Percentiles rank a stretch among this genome's conserved stretches.
Conservation (phyloP, 2,329 filamentous ascomycete genomes). For the Zarea fungicola region DNA sequence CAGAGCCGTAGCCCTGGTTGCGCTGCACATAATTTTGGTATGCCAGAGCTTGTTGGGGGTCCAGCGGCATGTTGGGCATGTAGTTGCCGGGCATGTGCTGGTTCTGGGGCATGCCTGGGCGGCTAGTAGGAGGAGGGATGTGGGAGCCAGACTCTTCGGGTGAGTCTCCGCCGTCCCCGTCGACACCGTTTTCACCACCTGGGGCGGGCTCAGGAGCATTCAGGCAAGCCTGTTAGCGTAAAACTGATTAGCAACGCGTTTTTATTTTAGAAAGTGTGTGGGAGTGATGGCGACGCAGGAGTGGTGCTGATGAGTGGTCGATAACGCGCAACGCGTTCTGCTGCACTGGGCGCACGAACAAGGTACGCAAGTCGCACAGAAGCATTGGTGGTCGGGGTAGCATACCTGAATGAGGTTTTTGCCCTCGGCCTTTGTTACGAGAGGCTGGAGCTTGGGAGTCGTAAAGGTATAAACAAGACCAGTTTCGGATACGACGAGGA, state of each 20-base stretch:
- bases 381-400: constrained; percentile 5
- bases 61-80: constrained; percentile 61
- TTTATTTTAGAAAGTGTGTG: too few species aligned
- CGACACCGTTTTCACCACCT: constrained; percentile 75
- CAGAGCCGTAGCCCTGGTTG: constrained; percentile 63
- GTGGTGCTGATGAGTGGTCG: too few species aligned
- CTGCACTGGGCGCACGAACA: too few species aligned
- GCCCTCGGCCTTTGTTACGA: constrained; percentile 96
- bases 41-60: constrained; percentile 71
- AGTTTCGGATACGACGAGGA: constrained; percentile 91
- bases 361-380: too few species aligned
- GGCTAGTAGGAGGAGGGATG: constrained; percentile 56
- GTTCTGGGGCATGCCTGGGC: constrained; percentile 61
- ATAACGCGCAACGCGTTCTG: too few species aligned
- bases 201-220: constrained; percentile 89
- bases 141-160: constrained; percentile 84
- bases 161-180: constrained; percentile 78
- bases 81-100: constrained; percentile 60
- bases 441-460: constrained; percentile 93
- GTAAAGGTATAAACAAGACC: constrained; percentile 95
- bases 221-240: constrained; percentile 72
- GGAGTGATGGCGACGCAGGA: too few species aligned
- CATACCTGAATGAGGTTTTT: constrained; percentile 98
- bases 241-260: constrained; percentile 26
- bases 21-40: constrained; percentile 82